Conservation (phyloP, 192 early-diverging fungal species). For the Dispira simplex region DNA sequence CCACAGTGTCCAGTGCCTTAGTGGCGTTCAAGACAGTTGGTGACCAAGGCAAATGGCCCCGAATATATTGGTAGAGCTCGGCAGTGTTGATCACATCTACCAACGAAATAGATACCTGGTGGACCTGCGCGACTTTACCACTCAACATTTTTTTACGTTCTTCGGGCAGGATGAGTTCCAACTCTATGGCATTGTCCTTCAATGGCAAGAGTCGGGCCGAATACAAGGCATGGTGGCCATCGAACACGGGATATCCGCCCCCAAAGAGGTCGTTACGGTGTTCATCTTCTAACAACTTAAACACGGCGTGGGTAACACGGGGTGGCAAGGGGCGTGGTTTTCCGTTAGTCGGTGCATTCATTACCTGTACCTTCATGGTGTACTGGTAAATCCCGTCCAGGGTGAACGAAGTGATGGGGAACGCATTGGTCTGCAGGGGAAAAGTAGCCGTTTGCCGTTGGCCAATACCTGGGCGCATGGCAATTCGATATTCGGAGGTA, state of each 20-base stretch:
- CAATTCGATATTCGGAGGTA: too few relatives aligned
- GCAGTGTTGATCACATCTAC: constrained; percentile 39
- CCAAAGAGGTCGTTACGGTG: constrained; percentile 34
- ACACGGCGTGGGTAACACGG: too few relatives aligned
- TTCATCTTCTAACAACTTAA: constrained; percentile 34
- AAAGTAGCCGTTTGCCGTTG: too few relatives aligned
- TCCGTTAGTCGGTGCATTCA: too few relatives aligned
- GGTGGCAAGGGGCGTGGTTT: too few relatives aligned
- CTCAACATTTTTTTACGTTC: constrained; percentile 12
- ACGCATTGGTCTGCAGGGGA: constrained; percentile 55
- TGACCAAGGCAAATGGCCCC: constrained; percentile 11
- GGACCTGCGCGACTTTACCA: constrained; percentile 31
- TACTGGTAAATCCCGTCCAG: constrained; percentile 69
- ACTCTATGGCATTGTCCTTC: constrained; percentile 32
- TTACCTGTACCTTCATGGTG: constrained; percentile 71
- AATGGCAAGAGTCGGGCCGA: constrained; percentile 35
- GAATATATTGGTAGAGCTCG: constrained; percentile 18
- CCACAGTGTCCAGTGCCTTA: constrained; percentile 61
- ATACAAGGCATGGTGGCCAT: constrained; percentile 69
- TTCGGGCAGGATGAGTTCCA: constrained; percentile 25
- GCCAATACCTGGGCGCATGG: too few relatives aligned
- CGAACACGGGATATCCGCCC: constrained; percentile 55
- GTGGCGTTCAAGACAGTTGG: constrained; percentile 27
- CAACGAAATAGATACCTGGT: constrained; percentile 35
- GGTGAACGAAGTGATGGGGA: constrained; percentile 50